Conservation (phyloP, 2,329 filamentous ascomycete genomes). For the Penicillium sp. region DNA sequence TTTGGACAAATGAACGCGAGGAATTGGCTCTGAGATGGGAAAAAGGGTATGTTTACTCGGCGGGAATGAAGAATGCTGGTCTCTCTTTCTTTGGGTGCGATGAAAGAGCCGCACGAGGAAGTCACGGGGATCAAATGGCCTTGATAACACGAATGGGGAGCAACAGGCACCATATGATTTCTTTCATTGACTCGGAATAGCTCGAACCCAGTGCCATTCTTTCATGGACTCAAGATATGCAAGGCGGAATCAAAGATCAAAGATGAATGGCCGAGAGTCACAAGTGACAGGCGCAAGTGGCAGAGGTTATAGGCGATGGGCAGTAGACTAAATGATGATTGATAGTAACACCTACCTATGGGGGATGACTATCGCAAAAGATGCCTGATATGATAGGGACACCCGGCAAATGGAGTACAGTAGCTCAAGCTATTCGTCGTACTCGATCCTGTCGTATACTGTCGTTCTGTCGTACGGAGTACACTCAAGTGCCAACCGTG, state of each 20-base stretch:
- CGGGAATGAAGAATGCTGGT: constrained; percentile 9
- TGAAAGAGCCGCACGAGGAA: constrained; percentile 3
- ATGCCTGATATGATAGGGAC: not conserved
- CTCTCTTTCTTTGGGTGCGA: not conserved
- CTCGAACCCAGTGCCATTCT: constrained; percentile 2
- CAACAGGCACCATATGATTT: not conserved
- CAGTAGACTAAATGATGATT: not conserved
- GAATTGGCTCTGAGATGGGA: not conserved
- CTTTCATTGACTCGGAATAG: not conserved
- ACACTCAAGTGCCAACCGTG: constrained; percentile 4
- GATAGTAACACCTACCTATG: constrained; percentile 3
- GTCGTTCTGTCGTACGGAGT: not conserved
- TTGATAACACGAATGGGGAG: not conserved
- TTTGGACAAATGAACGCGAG: constrained; percentile 1
- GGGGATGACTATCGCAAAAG: not conserved
- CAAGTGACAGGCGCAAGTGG: not conserved
- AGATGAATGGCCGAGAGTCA: not conserved
- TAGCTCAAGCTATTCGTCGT: not conserved
- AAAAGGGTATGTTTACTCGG: constrained; percentile 13
- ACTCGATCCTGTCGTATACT: not conserved
- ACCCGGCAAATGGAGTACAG: not conserved
- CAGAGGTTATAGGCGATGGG: not conserved
- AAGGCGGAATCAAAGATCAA: not conserved
- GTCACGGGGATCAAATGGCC: not conserved
- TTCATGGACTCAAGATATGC: not conserved